Evolutionary conservation across 139 green algal species (phyloP), one percentile per base, ranked within the genome.

Genomic region (Chlorella sp.): DNA sequence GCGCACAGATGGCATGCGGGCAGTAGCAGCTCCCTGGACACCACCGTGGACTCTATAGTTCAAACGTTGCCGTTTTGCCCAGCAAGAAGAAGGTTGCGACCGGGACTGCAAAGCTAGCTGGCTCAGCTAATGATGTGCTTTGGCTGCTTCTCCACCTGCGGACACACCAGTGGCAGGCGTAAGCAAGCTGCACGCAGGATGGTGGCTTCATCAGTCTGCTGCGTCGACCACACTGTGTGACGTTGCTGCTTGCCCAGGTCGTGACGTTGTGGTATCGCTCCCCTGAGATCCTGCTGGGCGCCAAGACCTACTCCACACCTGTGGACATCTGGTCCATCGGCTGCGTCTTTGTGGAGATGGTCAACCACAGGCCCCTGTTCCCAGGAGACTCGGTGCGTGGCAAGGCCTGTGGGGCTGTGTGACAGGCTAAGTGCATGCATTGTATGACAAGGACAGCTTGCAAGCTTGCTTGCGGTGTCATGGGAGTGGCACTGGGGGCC

Each of bases 261-360:
- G 93, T 98, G 27, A 98, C 93, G 23, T 79, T 98, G 72, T 97
- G 92, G 93, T 98, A 98, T 79, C 82, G 93, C 2, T 90, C 93
- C 1, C 93, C 93, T 2, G 93, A 98, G 83, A 96, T 99, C 77
- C 83, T 99, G 75, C 85, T 99, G 51, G 95, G 95, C 26, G 78
- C 83, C 65, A 95, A 92, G 65, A 90, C 92, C 49, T 99, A 99
- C 86, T 91, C 86, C 35, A 96, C 90, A 2, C 91, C 93, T 0
- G 95, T 99, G 26, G 95, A 99, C 76, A 87, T 99, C 10, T 99
- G 95, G 95, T 93, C 83, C 72, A 92, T 97, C 27, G 94, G 93
- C 59, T 98, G 94, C 90, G 98, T 99, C 55, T 97, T 99, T 83
- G 94, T 91, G 29, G 94, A 98, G 82, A 96, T 98, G 90, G 76